Percentiles rank a stretch among this genome's conserved stretches.
Conservation (phyloP, 495 filamentous ascomycete species). For the Elasticomyces elasticus region DNA sequence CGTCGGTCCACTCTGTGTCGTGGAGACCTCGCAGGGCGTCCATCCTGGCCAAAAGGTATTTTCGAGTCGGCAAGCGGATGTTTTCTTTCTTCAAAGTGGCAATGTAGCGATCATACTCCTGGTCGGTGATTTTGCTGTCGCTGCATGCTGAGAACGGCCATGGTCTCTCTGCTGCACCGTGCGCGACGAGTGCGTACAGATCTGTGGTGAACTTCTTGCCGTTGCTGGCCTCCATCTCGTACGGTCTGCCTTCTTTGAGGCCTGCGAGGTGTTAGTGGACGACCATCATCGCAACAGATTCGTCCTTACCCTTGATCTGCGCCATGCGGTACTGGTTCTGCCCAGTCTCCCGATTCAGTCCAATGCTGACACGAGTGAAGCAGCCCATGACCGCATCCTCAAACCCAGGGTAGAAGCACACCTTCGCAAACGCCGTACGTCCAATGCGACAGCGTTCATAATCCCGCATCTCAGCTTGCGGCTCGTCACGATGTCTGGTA, state of each 20-base stretch:
- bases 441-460: constrained; percentile 74
- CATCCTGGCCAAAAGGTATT: constrained; percentile 58
- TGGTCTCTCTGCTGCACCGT: constrained; percentile 65
- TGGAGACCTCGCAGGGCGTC: constrained; percentile 70
- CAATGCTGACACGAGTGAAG: constrained; percentile 72
- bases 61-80: constrained; percentile 56
- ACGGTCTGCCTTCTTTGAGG: constrained; percentile 67
- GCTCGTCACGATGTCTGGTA: constrained; percentile 42
- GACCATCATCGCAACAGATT: background rate
- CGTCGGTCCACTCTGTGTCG: constrained; percentile 66
- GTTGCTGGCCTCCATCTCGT: constrained; percentile 60
- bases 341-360: constrained; percentile 55
- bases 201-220: constrained; percentile 66
- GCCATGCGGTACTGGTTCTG: constrained; percentile 73
- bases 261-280: constrained; percentile 37
- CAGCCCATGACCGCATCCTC: constrained; percentile 67
- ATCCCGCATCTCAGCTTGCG: constrained; percentile 62
- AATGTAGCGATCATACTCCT: constrained; percentile 76
- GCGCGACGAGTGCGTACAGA: constrained; percentile 60
- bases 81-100: constrained; percentile 61
- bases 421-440: constrained; percentile 66
- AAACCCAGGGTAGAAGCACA: constrained; percentile 87
- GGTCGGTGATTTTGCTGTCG: constrained; percentile 60
- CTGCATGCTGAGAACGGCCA: constrained; percentile 81
- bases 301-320: constrained; percentile 60